Conservation (phyloP, 2,329 filamentous ascomycete species). For the Diaporthe sp. region DNA sequence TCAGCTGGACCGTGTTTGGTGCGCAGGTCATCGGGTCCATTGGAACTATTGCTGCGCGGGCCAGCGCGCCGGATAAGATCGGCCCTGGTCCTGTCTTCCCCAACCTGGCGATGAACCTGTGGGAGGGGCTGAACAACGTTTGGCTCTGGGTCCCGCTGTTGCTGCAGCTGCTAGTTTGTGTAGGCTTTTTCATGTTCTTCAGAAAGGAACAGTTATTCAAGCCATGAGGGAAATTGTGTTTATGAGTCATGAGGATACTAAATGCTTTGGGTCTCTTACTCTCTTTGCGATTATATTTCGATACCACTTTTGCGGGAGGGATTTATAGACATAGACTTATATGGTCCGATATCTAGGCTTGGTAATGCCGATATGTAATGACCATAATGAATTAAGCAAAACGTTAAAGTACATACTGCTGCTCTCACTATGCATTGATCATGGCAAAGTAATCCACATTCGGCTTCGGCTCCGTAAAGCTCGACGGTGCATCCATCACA, state of each 20-base stretch:
- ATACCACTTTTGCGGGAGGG: constrained; percentile 10
- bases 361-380: constrained; percentile 12
- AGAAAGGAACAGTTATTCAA: constrained; percentile 67
- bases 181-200: constrained; percentile 67
- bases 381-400: background rate
- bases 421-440: constrained; percentile 38
- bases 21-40: constrained; percentile 72
- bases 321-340: constrained; percentile 12
- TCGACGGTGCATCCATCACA: background rate
- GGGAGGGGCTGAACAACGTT: constrained; percentile 56
- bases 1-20: constrained; percentile 68
- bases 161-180: constrained; percentile 67
- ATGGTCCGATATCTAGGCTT: background rate
- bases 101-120: constrained; percentile 62
- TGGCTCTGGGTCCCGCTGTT: constrained; percentile 72
- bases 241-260: background rate
- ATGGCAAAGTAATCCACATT: constrained; percentile 43
- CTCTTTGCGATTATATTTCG: background rate
- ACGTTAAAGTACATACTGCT: background rate
- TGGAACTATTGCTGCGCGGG: constrained; percentile 68
- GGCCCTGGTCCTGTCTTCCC: constrained; percentile 73
- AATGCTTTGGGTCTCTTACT: background rate
- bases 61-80: constrained; percentile 68
- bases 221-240: constrained; percentile 45
- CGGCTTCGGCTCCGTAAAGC: constrained; percentile 1